Evolutionary conservation across 352 stramenopile species (phyloP).

Genomic region (Globisporangium rhizosaccharum): DNA sequence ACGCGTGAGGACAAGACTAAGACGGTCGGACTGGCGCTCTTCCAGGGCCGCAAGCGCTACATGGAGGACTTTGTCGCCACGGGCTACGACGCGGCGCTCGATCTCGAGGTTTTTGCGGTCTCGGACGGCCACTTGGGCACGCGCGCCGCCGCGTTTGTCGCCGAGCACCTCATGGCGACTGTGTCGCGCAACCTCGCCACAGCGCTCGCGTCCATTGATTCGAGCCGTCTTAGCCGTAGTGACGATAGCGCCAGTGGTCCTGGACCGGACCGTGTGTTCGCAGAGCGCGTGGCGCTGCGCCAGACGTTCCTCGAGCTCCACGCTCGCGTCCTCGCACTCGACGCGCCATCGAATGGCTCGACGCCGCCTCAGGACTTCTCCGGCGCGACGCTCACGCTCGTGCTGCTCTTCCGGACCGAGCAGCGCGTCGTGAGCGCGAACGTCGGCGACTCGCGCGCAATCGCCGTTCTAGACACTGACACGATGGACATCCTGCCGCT

Average conservation of each 20-base stretch:
- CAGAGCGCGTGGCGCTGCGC: conserved; percentile 51
- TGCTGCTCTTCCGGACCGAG: conserved; percentile 57
- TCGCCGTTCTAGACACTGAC: conserved; percentile 31
- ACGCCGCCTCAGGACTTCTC: conserved; percentile 47
- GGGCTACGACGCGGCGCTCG: conserved; percentile 25
- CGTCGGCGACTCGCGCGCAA: conserved; percentile 80
- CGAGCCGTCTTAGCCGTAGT: neutral
- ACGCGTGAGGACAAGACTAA: neutral
- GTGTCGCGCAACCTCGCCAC: conserved; percentile 28
- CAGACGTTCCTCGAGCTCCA: conserved; percentile 77
- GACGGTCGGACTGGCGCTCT: conserved; percentile 38
- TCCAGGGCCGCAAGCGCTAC: conserved; percentile 90
- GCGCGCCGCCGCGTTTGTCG: conserved; percentile 80
- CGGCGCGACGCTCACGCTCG: conserved; percentile 75
- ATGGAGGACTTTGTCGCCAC: conserved; percentile 89
- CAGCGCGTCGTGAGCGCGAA: conserved; percentile 62
- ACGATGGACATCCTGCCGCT: conserved; percentile 17
- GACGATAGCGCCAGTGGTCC: neutral
- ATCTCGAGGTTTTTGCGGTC: conserved; percentile 90
- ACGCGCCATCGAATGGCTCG: conserved; percentile 1
- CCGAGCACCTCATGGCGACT: conserved; percentile 29
- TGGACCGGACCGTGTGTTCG: conserved; percentile 19
- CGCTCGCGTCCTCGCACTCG: conserved; percentile 31
- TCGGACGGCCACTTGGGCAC: conserved; percentile 94
- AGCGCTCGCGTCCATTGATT: conserved; percentile 10